phyloP scores from a whole-genome alignment of 2,329 filamentous ascomycete species.

The Colletotrichum scovillei region DNA sequence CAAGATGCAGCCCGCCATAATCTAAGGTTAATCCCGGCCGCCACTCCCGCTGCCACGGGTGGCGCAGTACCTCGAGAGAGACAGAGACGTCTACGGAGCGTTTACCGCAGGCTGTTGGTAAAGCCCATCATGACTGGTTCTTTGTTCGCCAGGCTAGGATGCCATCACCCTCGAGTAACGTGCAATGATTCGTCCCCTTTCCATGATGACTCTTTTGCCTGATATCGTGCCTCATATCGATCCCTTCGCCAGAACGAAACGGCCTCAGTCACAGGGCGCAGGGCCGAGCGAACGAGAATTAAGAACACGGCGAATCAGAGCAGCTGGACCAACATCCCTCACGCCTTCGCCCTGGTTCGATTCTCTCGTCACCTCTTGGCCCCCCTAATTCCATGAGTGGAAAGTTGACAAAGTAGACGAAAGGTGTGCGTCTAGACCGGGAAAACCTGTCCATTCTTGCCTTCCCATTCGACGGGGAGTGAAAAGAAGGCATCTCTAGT shows the following conservation, averaged over 20 bases:
- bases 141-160: background rate
- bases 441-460: background rate
- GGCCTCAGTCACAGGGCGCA: background rate
- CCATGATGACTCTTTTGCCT: background rate
- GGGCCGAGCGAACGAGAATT: background rate
- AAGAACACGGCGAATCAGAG: background rate
- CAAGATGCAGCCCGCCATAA: background rate
- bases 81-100: background rate
- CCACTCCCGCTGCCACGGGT: constrained; percentile 21
- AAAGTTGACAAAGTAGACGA: background rate
- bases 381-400: background rate
- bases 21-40: constrained; percentile 26
- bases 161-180: background rate
- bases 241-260: background rate
- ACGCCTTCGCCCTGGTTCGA: background rate
- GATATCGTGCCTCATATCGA: background rate
- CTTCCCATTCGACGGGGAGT: background rate
- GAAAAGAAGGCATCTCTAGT: background rate
- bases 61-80: background rate
- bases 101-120: background rate
- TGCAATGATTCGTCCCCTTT: background rate
- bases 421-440: background rate
- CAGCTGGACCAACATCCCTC: background rate
- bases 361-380: background rate
- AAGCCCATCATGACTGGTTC: background rate